Base-by-base conservation (phyloP, 2,329 filamentous ascomycete species). In the Penicillium sp. region DNA sequence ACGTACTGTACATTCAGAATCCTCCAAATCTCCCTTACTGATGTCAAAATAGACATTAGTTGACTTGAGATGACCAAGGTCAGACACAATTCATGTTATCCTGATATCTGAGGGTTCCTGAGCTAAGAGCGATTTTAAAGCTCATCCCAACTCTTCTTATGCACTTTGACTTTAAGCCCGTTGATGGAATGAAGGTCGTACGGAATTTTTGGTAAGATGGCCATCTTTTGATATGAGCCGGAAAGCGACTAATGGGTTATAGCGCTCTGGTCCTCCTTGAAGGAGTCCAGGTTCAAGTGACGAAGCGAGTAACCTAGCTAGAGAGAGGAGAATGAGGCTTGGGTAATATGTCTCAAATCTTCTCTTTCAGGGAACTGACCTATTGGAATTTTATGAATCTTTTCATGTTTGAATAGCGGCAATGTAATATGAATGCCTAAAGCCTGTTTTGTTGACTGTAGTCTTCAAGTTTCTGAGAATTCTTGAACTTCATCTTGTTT, bases 221-320 rank as follows among this genome's bases (percentile, higher is more conserved):
- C 16, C 2, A 5, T 37, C 3, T 37, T 13, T 6, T 37, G 35
- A 37, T 14, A 14, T 37, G 11, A 14, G 13, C 35, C 35, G 19
- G 14, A 33, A 26, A 5, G 6, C 13, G 8, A 35, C 48, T 35
- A 22, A 51, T 33, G 10, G 13, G 28, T 6, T 33, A 2, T 35
- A 51, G 48, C 35, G 48, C 48, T 22, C n/a, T 51, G 28, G 48
- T 51, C 35, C 48, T 51, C 30, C 48, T 51, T 3, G 28, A 51
- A 51, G 48, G 48, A 25, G 48, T 51, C 4, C n/a, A 51, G 48
- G 48, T 35, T 25, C 48, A 51, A 33, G 30, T 51, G 28, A 51
- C 30, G n/a, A 51, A 51, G 35, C 48, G n/a, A 26, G 6, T 4
- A 14, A 51, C 30, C 10, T 51, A 35, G 30, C 10, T 51, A 35